Evolutionary conservation across 2,329 filamentous ascomycete genomes (phyloP).

Genomic region (Lachnellula hyalina): DNA sequence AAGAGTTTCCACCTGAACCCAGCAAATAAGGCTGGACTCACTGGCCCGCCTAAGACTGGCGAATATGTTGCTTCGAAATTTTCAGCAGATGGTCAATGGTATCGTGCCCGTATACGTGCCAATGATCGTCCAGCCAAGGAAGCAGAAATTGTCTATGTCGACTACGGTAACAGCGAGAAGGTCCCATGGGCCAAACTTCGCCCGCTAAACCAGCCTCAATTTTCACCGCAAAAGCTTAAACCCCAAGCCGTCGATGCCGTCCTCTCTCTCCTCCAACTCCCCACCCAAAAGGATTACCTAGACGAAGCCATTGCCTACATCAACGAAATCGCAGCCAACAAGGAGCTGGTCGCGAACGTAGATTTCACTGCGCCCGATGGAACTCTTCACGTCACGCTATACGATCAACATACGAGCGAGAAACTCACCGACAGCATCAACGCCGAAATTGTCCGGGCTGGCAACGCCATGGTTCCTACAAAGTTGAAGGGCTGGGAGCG

Average conservation of each 20-base stretch:
- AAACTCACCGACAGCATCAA: conserved; percentile 77
- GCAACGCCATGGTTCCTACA: conserved; percentile 82
- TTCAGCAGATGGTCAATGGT: conserved; percentile 86
- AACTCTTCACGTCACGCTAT: conserved; percentile 78
- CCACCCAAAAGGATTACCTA: conserved; percentile 76
- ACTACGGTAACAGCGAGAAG: conserved; percentile 93
- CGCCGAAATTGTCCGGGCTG: conserved; percentile 76
- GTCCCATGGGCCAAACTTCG: conserved; percentile 81
- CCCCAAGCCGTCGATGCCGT: conserved; percentile 82
- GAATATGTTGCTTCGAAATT: conserved; percentile 91
- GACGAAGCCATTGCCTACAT: conserved; percentile 73
- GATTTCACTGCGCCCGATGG: conserved; percentile 82
- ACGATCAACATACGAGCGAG: conserved; percentile 64
- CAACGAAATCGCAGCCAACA: conserved; percentile 66
- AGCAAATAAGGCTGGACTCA: conserved; percentile 69
- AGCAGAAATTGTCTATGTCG: conserved; percentile 87
- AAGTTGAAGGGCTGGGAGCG: conserved; percentile 93
- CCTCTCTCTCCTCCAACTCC: conserved; percentile 85
- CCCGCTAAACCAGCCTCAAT: conserved; percentile 72
- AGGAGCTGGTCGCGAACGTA: conserved; percentile 82
- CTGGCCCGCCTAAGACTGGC: conserved; percentile 78
- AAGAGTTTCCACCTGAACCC: conserved; percentile 83
- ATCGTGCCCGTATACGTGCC: conserved; percentile 82
- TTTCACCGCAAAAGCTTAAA: conserved; percentile 75
- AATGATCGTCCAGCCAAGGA: conserved; percentile 89